These are phyloP conservation scores for Solanum peruvianum DNA, from an alignment of 257 asterid genomes.

Conservation along the genomic window DNA sequence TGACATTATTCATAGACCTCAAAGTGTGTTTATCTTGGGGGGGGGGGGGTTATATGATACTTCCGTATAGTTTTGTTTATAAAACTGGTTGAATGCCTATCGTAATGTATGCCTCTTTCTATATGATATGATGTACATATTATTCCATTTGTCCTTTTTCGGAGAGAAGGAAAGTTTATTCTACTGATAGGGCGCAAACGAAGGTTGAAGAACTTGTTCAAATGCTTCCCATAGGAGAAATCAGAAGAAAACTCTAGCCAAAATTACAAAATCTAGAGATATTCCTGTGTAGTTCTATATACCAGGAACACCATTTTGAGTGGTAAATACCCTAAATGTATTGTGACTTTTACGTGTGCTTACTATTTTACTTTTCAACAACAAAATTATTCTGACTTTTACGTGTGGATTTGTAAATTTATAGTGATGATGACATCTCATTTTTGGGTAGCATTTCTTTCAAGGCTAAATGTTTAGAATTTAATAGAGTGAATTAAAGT, in stretches of 20 bases:
- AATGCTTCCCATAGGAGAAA: constrained; percentile 13
- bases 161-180: constrained; percentile 18
- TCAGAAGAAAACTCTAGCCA: constrained; percentile 25
- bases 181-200: constrained; percentile 14
- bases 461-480: neutral
- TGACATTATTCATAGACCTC: neutral
- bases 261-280: constrained; percentile 47
- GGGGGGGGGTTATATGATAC: neutral
- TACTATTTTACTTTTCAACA: neutral
- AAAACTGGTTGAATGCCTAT: neutral
- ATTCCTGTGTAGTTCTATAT: constrained; percentile 70
- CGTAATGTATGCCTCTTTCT: neutral
- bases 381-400: neutral
- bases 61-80: neutral
- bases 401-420: neutral
- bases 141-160: constrained; percentile 41
- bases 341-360: neutral
- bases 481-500: neutral
- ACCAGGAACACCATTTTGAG: constrained; percentile 78
- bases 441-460: neutral
- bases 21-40: no score
- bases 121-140: constrained; percentile 24
- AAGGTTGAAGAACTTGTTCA: constrained; percentile 14
- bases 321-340: constrained; percentile 27
- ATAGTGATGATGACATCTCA: neutral